Evolutionary conservation across 2,329 filamentous ascomycete genomes (phyloP), one percentile per base, ranked within the genome.

Genomic region (Neopestalotiopsis rosae): DNA sequence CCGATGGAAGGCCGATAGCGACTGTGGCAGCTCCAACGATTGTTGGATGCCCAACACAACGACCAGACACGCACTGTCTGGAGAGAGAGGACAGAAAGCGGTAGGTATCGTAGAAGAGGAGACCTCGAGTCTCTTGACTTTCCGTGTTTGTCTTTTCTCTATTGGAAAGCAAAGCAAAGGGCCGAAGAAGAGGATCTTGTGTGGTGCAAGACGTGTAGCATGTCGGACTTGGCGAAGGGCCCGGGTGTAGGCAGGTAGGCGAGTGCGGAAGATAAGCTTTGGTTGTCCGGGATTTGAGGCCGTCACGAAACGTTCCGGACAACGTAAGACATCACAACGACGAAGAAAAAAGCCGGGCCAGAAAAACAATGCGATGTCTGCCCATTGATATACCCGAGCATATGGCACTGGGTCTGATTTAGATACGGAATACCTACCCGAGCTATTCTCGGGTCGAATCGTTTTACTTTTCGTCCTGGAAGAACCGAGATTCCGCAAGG

Each of bases 371-470:
- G 30, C 30, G 63, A 58, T 28, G 24, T 38, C n/a, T 66, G 42
- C 42, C 52, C 45, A 30, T 38, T 66, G 34, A 57, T 66, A 66
- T 66, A 58, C 42, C 63, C 63, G 63, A 57, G 24, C n/a, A 24
- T n/a, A 57, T 45, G 65, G 65, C 20, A 61, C 65, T 61, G 52
- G 32, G 40, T 14, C 20, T 28, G 7, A 12, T 67, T 45, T 34
- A 30, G 17, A 59, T 24, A 32, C 34, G 34, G 34, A 38, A 38
- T 10, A 38, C 14, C 28, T 28, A 58, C 28, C 64, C 64, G 65
- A 67, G 65, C 65, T 67, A 67, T 61, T 57, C 52, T 67, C 65
- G 65, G 65, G 65, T 38, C 32, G 65, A 67, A 61, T 67, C 65
- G 65, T 67, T 40, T 30, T 52, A 45, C 32, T 32, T 45, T 61